Percentiles rank a stretch among this genome's conserved stretches.
Conservation (phyloP, 2,329 filamentous ascomycete genomes). For the Cladosporium sp. region DNA sequence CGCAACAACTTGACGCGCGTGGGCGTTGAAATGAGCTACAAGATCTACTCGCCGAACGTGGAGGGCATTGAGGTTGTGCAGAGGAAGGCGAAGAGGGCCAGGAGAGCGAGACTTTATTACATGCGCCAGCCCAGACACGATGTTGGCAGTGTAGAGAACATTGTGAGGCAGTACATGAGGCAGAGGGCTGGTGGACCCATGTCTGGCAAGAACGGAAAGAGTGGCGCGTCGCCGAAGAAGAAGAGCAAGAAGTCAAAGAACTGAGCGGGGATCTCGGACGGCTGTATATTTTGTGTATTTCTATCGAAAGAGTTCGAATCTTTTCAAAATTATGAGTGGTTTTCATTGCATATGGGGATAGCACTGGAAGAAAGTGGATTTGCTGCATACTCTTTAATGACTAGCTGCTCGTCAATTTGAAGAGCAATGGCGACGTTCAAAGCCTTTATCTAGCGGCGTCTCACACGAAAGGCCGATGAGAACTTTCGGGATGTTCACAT, state of each 20-base stretch:
- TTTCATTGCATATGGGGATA: neutral
- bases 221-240: conserved; percentile 16
- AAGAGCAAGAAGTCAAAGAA: conserved; percentile 39
- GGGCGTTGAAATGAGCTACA: conserved; percentile 96
- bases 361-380: neutral
- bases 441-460: neutral
- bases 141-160: conserved; percentile 78
- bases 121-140: conserved; percentile 88
- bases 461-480: neutral
- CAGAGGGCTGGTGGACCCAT: conserved; percentile 46
- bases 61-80: conserved; percentile 92
- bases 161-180: conserved; percentile 68
- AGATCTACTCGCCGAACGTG: conserved; percentile 88
- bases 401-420: neutral
- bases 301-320: neutral
- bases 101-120: conserved; percentile 85
- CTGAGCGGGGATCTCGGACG: conserved; percentile 7
- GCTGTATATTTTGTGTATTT: conserved; percentile 14
- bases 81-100: conserved; percentile 77
- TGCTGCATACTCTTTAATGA: neutral
- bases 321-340: neutral
- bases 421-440: neutral
- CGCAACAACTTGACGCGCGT: conserved; percentile 83
- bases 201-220: conserved; percentile 15
- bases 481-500: neutral